Percentiles rank a stretch among this genome's conserved stretches.
phyloP scores from a whole-genome alignment of 169 alveolate species.

The Plasmodium coatneyi region DNA sequence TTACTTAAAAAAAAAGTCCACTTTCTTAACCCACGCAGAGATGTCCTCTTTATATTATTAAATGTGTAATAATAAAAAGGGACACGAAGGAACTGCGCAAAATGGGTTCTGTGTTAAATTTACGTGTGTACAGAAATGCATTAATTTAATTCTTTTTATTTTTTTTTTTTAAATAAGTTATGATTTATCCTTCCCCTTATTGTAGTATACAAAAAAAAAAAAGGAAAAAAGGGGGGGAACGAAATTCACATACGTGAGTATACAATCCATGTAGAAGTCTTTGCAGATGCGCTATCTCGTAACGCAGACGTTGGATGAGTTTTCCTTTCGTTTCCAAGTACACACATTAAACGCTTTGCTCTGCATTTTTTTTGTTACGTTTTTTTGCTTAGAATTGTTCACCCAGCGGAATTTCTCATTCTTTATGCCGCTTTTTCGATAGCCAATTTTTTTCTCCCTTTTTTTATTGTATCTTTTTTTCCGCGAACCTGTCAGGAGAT shows the following conservation, averaged over 20 bases:
- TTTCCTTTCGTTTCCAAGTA: neutral
- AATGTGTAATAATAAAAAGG: conserved; percentile 41
- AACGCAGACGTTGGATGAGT: neutral
- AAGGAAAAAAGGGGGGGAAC: neutral
- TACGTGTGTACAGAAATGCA: neutral
- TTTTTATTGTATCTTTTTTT: neutral
- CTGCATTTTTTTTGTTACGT: neutral
- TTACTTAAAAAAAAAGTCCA: neutral
- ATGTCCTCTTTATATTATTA: conserved; percentile 28
- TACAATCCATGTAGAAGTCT: neutral
- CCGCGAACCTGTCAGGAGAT: neutral
- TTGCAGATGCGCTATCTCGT: neutral
- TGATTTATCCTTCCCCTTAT: neutral
- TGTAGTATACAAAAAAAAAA: neutral
- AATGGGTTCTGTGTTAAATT: neutral
- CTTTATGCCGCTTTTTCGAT: neutral
- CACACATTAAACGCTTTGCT: neutral
- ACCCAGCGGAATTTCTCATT: neutral
- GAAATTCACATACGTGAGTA: neutral
- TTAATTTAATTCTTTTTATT: neutral
- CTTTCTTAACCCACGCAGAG: neutral
- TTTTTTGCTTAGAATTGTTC: neutral
- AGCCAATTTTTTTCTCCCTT: neutral
- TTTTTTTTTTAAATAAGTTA: neutral
- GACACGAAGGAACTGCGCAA: neutral